Base-by-base conservation (phyloP, 2,329 filamentous ascomycete species). In the Talaromyces sp. region DNA sequence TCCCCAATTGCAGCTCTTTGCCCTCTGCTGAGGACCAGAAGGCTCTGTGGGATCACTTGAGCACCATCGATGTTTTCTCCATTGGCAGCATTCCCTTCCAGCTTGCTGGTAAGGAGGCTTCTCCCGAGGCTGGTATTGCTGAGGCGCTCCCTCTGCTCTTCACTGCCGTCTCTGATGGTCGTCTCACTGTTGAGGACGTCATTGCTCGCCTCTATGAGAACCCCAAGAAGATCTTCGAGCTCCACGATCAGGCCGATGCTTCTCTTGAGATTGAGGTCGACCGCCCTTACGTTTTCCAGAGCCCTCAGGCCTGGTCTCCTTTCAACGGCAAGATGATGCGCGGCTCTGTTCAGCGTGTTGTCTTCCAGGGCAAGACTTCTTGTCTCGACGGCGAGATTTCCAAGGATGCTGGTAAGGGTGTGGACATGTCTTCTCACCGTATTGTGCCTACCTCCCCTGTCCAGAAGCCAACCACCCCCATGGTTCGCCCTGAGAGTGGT, bases 21-120 rank as follows among this genome's bases (percentile, higher is more conserved):
- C 70, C 71, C 22, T 88, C 89, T 10, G 87, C 85, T 2, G 75
- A 82, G 56, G 89, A 91, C 64, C 89, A 92, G 72, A 78, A 82
- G 52, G 86, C 86, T 35, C 79, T 92, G 11, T 92, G 89, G 89
- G 83, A 88, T 58, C 80, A 91, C 67, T 75, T 92, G 66, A 78
- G 75, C 63, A 86, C 81, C 41, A 91, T 92, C 62, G 89, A 92
- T 67, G 83, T 90, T 50, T 91, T 92, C 77, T 90, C 88, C 1
- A 81, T 91, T 58, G 89, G 89, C 56, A 91, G 87, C 54, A 76
- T 91, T 58, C 89, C 89, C 10, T 92, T 89, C 74, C 87, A 91
- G 71, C 77, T 91, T 54, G 87, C 87, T 49, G 75, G 79, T 36
- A 78, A 83, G 55, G 74, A 80, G 52, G 78, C 80, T 11, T 82